Base-by-base conservation (phyloP, 768 basidiomycete species). In the Boletus pseudopeckii region DNA sequence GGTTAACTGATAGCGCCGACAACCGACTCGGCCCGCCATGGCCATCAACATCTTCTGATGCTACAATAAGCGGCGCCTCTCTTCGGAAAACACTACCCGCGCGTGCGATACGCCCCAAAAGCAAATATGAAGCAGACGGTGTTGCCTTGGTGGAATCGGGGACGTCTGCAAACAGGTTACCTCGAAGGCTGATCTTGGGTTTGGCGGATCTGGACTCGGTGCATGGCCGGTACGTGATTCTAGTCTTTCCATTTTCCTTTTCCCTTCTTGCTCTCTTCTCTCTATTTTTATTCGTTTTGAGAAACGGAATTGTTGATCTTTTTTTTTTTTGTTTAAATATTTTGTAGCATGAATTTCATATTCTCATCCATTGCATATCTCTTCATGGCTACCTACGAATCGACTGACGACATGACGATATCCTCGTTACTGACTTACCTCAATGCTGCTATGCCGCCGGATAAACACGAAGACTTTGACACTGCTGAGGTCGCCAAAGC, bases 381-480 rank as follows among this genome's bases (percentile, higher is more conserved):
- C 45, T 87, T 86, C 74, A 65, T 72, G 45, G 82, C 84, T 44
- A 88, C 88, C 24, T 87, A 88, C 69, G 83, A 81, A 55, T 59
- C 74, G 15, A 69, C 77, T 22, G 88, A 90, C 69, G 85, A 88
- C 56, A 74, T 90, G 73, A 80, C 80, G 7, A 82, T 90, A 63
- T 84, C 85, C 3, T 72, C 84, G 9, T 72, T 90, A 24, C 72
- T 90, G 33, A 78, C 83, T 4, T 88, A 87, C 67, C 76, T 90
- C 52, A 90, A 90, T 62, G 82, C 86, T 2, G 86, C 86, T 5
- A 80, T 90, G 73, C 88, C 88, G 4, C 75, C 74, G 26, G 88
- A 89, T 65, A 90, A 90, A 69, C 82, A 88, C 64, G 88, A 90
- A 72, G 88, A 90, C 58, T 90, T 88, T 56, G 88, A 90, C 67